Percentiles rank a stretch among this genome's conserved stretches.
Conservation (phyloP, 306 rosid genomes). For the Macrotyloma uniflorum region DNA sequence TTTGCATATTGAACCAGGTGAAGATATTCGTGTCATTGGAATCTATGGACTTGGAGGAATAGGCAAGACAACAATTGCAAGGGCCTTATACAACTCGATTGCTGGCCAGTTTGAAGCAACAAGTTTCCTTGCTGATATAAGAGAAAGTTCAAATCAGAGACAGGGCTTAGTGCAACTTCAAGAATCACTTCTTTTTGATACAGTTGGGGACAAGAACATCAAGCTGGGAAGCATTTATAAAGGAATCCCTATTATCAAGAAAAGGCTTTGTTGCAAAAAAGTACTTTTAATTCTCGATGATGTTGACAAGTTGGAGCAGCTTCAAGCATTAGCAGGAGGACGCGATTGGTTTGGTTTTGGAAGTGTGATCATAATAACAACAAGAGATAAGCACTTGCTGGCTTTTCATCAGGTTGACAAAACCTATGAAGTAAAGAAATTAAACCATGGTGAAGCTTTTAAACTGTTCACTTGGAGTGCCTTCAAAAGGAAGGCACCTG, state of each 20-base stretch:
- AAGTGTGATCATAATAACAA: slow-evolving; percentile 48
- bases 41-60: slow-evolving; percentile 49
- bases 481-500: slow-evolving; percentile 40
- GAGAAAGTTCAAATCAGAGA: slow-evolving; percentile 37
- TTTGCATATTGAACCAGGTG: slow-evolving; percentile 15
- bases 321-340: slow-evolving; percentile 46
- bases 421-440: slow-evolving; percentile 34
- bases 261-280: slow-evolving; percentile 37
- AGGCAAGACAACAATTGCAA: slow-evolving; percentile 42
- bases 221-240: slow-evolving; percentile 36
- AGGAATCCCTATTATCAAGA: slow-evolving; percentile 50
- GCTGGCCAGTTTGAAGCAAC: slow-evolving; percentile 37
- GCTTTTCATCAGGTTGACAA: slow-evolving; percentile 36
- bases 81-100: slow-evolving; percentile 36
- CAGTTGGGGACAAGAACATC: slow-evolving; percentile 28
- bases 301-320: slow-evolving; percentile 45
- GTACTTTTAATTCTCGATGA: slow-evolving; percentile 47
- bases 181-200: slow-evolving; percentile 31
- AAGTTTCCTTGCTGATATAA: slow-evolving; percentile 39
- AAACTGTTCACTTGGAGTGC: slow-evolving; percentile 45
- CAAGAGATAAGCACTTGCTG: slow-evolving; percentile 43
- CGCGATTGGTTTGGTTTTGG: slow-evolving; percentile 52
- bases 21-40: slow-evolving; percentile 42
- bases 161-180: slow-evolving; percentile 38
- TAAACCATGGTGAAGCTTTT: slow-evolving; percentile 34